A percentile compares a stretch with the other conserved stretches of the same genome.
Conservation (phyloP, 2,329 filamentous ascomycete genomes). For the Nemania diffusa region DNA sequence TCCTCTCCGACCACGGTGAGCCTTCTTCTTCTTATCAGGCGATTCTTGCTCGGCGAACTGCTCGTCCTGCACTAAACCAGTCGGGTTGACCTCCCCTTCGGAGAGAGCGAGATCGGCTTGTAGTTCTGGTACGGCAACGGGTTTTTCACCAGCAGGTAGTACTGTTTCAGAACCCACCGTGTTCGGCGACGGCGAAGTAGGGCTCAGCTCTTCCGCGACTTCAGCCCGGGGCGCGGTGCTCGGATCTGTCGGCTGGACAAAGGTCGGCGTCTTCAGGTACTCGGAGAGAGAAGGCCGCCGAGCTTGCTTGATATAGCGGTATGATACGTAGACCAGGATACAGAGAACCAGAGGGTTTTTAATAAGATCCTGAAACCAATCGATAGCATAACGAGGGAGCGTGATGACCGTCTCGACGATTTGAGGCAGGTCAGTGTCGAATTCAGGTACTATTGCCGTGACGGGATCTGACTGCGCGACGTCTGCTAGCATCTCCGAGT, state of each 20-base stretch:
- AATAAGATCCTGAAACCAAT: constrained; percentile 65
- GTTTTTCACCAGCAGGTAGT: constrained; percentile 9
- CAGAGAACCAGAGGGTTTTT: constrained; percentile 46
- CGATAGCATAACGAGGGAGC: constrained; percentile 61
- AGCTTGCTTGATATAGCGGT: constrained; percentile 58
- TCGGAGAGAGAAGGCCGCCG: constrained; percentile 44
- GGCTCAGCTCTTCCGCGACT: constrained; percentile 6
- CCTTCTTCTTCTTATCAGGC: constrained; percentile 70
- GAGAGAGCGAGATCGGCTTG: constrained; percentile 35
- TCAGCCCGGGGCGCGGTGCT: constrained; percentile 12
- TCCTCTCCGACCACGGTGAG: constrained; percentile 76
- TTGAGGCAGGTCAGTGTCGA: constrained; percentile 52
- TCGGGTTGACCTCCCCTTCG: constrained; percentile 34
- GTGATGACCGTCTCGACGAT: constrained; percentile 63
- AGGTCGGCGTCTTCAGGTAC: constrained; percentile 38
- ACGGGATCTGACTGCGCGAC: constrained; percentile 50
- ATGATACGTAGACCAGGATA: constrained; percentile 53
- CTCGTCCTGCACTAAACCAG: constrained; percentile 40
- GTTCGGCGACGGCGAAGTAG: neutral
- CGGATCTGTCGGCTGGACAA: constrained; percentile 39
- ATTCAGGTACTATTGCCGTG: constrained; percentile 43
- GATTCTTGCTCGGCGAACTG: constrained; percentile 44
- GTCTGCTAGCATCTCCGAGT: constrained; percentile 33
- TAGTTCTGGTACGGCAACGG: constrained; percentile 31
- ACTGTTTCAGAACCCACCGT: neutral